Evolutionary conservation across 2,329 filamentous ascomycete species (phyloP), one percentile per base, ranked within the genome.

Genomic region (Apiospora sp.): DNA sequence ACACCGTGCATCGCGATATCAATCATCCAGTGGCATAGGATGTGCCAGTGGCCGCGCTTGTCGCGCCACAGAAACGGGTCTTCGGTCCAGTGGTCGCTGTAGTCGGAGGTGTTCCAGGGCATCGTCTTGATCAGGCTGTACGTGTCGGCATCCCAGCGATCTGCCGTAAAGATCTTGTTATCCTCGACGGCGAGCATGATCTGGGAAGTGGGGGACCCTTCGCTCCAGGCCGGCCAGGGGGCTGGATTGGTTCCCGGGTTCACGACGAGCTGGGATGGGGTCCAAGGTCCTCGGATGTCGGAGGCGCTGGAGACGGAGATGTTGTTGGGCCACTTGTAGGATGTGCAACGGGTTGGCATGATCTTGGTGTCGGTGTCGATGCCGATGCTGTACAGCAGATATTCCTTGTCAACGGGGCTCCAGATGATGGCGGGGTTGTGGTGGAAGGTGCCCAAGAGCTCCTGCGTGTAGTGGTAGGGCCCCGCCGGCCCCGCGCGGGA

Each of bases 351-450:
- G 7, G 34, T 58, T 16, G 74, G 69, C 0, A 76, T 77, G 3
- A n/a, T n/a, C n/a, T n/a, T n/a, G n/a, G 76, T 71, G 13, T 75
- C 76, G 1, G 80, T 73, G 64, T 81, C 77, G 68, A 78, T 79
- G 5, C 86, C 86, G 51, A 87, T 88, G 30, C 81, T 80, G 73
- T 86, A 86, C 1, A 87, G 74, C 0, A 88, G 75, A 58, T 85
- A 87, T 27, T 79, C 80, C 1, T 80, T 49, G n/a, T 87, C 85
- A 0, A 81, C 82, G 0, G 82, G 82, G 44, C 83, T 86, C 75
- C 83, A 87, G 0, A 87, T 75, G 0, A 83, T 80, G 0, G 83
- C 84, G 0, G 85, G 84, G 46, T 87, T 88, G 72, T 87, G 86
- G 0, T 81, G 82, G 58, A 87, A 88, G 2, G 82, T 82, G 2